These are phyloP conservation scores for Ogataea corticis DNA, from an alignment of 805 yeast species.

Conservation along the genomic window DNA sequence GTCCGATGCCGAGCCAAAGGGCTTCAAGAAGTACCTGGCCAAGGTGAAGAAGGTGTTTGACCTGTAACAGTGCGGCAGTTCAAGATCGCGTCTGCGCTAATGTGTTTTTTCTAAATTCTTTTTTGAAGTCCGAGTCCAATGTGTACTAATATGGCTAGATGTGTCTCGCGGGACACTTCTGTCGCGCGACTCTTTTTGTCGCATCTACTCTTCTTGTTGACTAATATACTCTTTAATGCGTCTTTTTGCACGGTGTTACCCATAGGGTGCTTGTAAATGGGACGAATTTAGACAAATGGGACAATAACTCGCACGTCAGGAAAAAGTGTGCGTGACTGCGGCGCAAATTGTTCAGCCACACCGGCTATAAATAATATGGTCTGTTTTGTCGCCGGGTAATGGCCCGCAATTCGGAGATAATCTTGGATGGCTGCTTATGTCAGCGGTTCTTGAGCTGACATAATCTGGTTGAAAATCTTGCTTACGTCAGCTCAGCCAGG, in stretches of 20 bases:
- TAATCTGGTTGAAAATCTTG: no score
- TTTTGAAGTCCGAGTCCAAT: constrained; percentile 3
- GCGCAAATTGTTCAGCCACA: constrained; percentile 7
- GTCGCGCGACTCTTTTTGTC: background rate
- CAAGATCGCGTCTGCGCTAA: background rate
- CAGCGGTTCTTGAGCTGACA: constrained; percentile 1
- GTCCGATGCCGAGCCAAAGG: constrained; percentile 24
- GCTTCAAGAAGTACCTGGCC: constrained; percentile 30
- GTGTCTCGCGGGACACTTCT: background rate
- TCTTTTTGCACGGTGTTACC: no score
- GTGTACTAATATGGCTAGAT: constrained; percentile 4
- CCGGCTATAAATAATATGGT: constrained; percentile 1
- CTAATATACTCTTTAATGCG: background rate
- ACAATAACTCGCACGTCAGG: no score
- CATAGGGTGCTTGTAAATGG: background rate
- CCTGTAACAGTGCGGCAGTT: constrained; percentile 5
- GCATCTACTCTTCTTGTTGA: constrained; percentile 2
- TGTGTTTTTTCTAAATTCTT: background rate
- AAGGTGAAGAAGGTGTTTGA: constrained; percentile 31
- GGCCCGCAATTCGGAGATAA: background rate
- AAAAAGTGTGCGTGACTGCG: constrained; percentile 1
- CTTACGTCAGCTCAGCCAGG: background rate
- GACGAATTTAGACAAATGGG: background rate
- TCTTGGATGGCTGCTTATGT: background rate
- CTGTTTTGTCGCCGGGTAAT: no score